These are phyloP conservation scores for Ophiostoma angusticollis DNA, from an alignment of 2,329 filamentous ascomycete genomes.

Conservation along the genomic window DNA sequence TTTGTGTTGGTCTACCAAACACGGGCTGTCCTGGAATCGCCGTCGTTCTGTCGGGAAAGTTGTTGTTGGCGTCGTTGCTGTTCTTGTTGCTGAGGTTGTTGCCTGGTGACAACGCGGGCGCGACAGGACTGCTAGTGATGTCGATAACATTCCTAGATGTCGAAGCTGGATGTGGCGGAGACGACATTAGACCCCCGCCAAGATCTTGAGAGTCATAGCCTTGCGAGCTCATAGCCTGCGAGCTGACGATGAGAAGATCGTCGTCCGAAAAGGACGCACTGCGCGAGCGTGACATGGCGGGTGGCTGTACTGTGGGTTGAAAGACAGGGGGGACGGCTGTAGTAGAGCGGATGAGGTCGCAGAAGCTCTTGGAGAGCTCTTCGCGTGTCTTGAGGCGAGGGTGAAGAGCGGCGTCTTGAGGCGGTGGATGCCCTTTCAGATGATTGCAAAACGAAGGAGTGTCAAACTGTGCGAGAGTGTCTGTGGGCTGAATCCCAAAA, in stretches of 20 bases:
- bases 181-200: slow-evolving; percentile 1
- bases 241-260: slow-evolving; percentile 24
- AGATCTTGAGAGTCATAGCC: slow-evolving; percentile 7
- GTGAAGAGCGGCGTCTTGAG: neutral
- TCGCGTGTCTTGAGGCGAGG: neutral
- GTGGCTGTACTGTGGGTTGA: neutral
- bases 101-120: neutral
- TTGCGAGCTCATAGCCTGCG: slow-evolving; percentile 20
- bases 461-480: slow-evolving; percentile 14
- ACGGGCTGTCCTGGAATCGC: slow-evolving; percentile 16
- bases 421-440: neutral
- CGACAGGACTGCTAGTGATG: slow-evolving; percentile 19
- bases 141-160: slow-evolving; percentile 21
- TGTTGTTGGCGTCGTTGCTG: neutral
- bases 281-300: slow-evolving; percentile 18
- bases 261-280: slow-evolving; percentile 25
- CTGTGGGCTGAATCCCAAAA: slow-evolving; percentile 18
- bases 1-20: slow-evolving; percentile 21
- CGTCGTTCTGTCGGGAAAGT: neutral
- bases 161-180: slow-evolving; percentile 27
- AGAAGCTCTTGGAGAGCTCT: slow-evolving; percentile 16
- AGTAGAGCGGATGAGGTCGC: slow-evolving; percentile 16
- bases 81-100: too few species aligned
- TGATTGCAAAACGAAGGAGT: neutral
- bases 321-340: slow-evolving; percentile 12